Evolutionary conservation across 2,329 filamentous ascomycete species (phyloP).

Genomic region (Canariomyces notabilis): DNA sequence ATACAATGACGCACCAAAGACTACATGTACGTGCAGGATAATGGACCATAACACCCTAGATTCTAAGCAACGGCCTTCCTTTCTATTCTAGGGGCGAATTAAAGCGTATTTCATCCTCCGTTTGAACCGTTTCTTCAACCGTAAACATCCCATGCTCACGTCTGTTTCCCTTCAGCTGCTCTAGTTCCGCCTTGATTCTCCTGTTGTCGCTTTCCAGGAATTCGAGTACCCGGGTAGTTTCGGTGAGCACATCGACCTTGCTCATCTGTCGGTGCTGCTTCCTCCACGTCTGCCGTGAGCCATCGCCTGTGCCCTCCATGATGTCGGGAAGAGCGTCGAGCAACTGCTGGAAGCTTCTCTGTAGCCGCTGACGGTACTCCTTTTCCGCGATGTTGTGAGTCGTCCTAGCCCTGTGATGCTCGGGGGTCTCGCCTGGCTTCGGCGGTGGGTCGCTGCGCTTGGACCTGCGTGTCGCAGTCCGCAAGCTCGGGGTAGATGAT

Average conservation of each 20-base stretch:
- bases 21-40: too few relatives aligned
- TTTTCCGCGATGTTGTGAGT: slow-evolving; percentile 24
- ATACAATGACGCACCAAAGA: too few relatives aligned
- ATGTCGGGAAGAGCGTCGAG: slow-evolving; percentile 14
- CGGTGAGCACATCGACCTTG: slow-evolving; percentile 21
- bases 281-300: background rate
- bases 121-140: background rate
- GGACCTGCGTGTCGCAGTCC: slow-evolving; percentile 19
- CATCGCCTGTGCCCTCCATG: background rate
- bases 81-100: too few relatives aligned
- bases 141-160: background rate
- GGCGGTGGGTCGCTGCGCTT: slow-evolving; percentile 3
- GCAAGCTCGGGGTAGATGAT: slow-evolving; percentile 6
- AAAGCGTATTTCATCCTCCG: too few relatives aligned
- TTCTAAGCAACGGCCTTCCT: too few relatives aligned
- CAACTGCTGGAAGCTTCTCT: slow-evolving; percentile 19
- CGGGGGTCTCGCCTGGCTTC: slow-evolving; percentile 20
- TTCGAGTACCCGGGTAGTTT: slow-evolving; percentile 10
- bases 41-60: too few relatives aligned
- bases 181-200: slow-evolving; percentile 9
- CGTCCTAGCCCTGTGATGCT: slow-evolving; percentile 16
- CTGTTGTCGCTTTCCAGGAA: slow-evolving; percentile 8
- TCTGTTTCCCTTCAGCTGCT: slow-evolving; percentile 7
- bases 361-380: slow-evolving; percentile 23
- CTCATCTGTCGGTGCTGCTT: slow-evolving; percentile 13